These are phyloP conservation scores for Pestalotiopsis sp. DNA, from an alignment of 2,329 filamentous ascomycete species.

Conservation along the genomic window DNA sequence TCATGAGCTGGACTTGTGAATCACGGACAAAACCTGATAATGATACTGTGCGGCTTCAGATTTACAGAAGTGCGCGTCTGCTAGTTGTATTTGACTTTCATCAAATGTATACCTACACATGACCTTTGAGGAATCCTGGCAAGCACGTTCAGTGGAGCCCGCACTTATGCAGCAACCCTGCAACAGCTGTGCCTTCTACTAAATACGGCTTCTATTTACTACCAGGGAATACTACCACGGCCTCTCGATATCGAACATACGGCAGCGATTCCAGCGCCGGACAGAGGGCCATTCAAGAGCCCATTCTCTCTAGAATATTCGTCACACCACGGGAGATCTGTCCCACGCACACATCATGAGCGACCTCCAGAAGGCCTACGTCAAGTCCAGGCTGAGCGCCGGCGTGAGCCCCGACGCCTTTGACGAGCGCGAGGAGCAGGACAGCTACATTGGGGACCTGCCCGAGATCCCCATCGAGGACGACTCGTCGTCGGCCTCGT, in stretches of 20 bases:
- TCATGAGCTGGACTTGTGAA: too few relatives aligned
- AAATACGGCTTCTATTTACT: not conserved
- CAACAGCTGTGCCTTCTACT: not conserved
- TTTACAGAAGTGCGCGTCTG: not conserved
- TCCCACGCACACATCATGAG: slow-evolving; percentile 61
- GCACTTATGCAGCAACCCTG: not conserved
- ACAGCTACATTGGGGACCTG: slow-evolving; percentile 41
- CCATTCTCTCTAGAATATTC: not conserved
- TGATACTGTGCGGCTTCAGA: too few relatives aligned
- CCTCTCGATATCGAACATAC: not conserved
- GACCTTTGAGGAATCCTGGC: not conserved
- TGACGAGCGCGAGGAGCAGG: slow-evolving; percentile 46
- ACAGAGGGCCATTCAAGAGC: not conserved
- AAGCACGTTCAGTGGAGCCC: not conserved
- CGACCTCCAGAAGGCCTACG: slow-evolving; percentile 76
- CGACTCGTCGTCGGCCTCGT: slow-evolving; percentile 75
- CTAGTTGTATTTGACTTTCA: not conserved
- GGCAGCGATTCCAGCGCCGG: not conserved
- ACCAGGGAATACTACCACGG: not conserved
- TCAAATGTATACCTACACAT: not conserved
- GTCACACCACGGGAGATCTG: too few relatives aligned
- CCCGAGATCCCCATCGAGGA: slow-evolving; percentile 54
- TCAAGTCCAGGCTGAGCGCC: slow-evolving; percentile 67
- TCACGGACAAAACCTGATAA: too few relatives aligned
- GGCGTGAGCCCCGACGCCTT: slow-evolving; percentile 48